Base-by-base conservation (phyloP, 345 rosid species). In the Nephelium lappaceum region DNA sequence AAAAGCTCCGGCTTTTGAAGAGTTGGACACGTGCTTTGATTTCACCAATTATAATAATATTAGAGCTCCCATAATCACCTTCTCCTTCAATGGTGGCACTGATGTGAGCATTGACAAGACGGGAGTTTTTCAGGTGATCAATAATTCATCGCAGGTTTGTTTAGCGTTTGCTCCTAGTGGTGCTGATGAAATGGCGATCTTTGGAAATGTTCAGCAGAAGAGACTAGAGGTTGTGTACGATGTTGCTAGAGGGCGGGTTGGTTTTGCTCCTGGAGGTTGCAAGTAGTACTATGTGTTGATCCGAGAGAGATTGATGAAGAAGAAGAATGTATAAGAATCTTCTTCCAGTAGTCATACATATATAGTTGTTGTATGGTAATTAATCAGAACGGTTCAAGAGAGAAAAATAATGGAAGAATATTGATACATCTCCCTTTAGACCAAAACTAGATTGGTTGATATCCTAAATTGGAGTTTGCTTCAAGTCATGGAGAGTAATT, bases 1-100 rank as follows among this genome's bases (percentile, higher is more conserved):
- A 0, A 78, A 58, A 11, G 82, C 95, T 3, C 84, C 88, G 0
- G 85, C 90, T 3, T 77, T 90, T 6, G n/a, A n/a, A n/a, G n/a
- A n/a, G n/a, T 83, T 91, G 18, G 97, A 92, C 88, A 93, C 98
- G 31, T 95, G 98, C 79, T 95, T 84, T 60, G 92, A 95, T 71
- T 71, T 95, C 18, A 92, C 81, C 72, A 80, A 78, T 0, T 85
- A 80, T 12, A 62, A 68, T 0, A 74, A 87, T 1, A 71, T 85
- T 11, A 3, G 53, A 10, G 31, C 92, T 2, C 98, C 98, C 0
- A 85, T 74, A 27, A 86, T 95, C 4, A 79, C 86, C 47, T 81
- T 95, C 47, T 73, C 47, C 36, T 91, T 95, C 71, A 76, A 53
- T 41, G 92, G 91, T 0, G 89, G 85, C 0, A 81, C 83, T 0